Evolutionary conservation across 176 grass and related monocot species (phyloP).

Genomic region (Elaeis guineensis): DNA sequence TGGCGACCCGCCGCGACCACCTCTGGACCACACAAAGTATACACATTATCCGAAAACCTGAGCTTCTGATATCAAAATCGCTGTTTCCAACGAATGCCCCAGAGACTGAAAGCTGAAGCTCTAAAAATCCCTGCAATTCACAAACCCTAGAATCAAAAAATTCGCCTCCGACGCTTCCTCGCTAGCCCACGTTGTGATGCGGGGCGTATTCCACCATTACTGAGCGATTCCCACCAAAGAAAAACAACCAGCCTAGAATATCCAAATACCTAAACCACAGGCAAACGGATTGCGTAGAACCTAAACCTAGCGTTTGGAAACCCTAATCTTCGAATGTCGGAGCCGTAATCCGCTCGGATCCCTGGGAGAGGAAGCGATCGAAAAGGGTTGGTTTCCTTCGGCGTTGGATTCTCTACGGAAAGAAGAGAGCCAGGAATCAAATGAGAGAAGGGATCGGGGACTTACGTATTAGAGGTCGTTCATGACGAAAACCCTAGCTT

Average conservation of each 20-base stretch:
- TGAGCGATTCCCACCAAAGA: neutral
- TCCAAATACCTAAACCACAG: slow-evolving; percentile 5
- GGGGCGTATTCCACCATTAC: no score
- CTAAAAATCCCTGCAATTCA: neutral
- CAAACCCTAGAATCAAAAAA: neutral
- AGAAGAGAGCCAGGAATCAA: neutral
- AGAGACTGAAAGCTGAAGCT: slow-evolving; percentile 35
- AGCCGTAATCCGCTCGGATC: slow-evolving; percentile 1
- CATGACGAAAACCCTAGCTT: slow-evolving; percentile 63
- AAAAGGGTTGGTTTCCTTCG: slow-evolving; percentile 17
- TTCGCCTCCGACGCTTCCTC: neutral
- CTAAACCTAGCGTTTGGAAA: neutral
- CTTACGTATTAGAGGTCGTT: slow-evolving; percentile 16
- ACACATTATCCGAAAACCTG: slow-evolving; percentile 66
- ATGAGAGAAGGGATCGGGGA: neutral
- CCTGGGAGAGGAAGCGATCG: neutral
- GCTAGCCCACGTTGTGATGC: neutral
- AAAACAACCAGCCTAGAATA: neutral
- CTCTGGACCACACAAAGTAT: slow-evolving; percentile 90
- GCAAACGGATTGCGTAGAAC: slow-evolving; percentile 8
- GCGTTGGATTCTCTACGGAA: neutral
- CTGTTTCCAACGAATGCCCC: neutral
- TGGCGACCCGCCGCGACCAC: slow-evolving; percentile 88
- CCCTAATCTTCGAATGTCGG: slow-evolving; percentile 6
- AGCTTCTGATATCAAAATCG: neutral